phyloP scores from a whole-genome alignment of 495 filamentous ascomycete genomes.

The Elasticomyces elasticus region DNA sequence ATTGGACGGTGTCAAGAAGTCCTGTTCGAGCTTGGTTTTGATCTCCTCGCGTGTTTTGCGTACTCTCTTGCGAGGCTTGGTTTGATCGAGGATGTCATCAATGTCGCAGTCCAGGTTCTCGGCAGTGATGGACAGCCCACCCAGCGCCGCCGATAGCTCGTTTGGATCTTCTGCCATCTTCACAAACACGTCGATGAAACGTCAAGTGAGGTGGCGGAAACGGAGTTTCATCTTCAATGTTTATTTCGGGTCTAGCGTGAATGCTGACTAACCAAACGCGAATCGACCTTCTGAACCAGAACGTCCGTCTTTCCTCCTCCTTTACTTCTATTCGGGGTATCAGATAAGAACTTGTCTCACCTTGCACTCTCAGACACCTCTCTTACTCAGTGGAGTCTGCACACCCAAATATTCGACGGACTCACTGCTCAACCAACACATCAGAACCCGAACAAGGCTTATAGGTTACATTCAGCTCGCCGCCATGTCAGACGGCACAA shows the following conservation, averaged over 20 bases:
- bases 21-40: constrained; percentile 58
- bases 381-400: too few species aligned
- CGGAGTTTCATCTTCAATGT: background rate
- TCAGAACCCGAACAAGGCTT: too few species aligned
- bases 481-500: background rate
- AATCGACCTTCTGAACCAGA: too few species aligned
- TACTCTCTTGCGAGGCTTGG: constrained; percentile 48
- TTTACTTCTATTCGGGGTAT: too few species aligned
- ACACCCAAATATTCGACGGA: too few species aligned
- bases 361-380: too few species aligned
- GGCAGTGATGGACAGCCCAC: background rate
- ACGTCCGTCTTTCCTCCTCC: too few species aligned
- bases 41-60: constrained; percentile 48
- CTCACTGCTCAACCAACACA: too few species aligned
- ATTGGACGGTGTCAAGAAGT: constrained; percentile 68
- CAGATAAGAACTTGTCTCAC: too few species aligned
- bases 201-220: background rate
- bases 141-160: background rate
- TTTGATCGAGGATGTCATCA: constrained; percentile 46
- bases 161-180: background rate
- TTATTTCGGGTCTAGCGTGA: background rate
- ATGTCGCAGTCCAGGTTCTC: constrained; percentile 24
- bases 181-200: background rate
- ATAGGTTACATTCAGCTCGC: background rate
- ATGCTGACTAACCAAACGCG: background rate